Evolutionary conservation across 1,139 yeast species (phyloP).

Genomic region (Geotrichum fermentans): DNA sequence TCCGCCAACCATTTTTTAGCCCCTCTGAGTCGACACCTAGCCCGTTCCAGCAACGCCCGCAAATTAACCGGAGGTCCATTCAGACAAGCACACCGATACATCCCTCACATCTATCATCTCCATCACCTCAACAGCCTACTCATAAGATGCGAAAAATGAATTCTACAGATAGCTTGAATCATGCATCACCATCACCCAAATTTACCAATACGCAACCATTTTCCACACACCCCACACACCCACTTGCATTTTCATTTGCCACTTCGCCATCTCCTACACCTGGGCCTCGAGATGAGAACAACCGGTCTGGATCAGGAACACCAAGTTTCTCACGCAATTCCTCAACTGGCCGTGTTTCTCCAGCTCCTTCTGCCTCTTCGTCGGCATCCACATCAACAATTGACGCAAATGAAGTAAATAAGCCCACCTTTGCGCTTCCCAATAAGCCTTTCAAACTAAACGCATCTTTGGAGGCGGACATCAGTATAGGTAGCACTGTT

Average conservation of each 20-base stretch:
- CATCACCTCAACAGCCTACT: conserved; percentile 13
- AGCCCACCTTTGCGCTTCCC: conserved; percentile 8
- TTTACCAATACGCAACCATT: conserved; percentile 8
- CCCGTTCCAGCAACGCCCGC: conserved; percentile 10
- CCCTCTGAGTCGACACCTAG: conserved; percentile 12
- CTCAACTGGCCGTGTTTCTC: neutral
- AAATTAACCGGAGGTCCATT: neutral
- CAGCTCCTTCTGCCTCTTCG: conserved; percentile 11
- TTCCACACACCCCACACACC: conserved; percentile 17
- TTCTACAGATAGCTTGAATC: conserved; percentile 8
- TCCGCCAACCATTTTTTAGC: conserved; percentile 18
- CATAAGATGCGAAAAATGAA: conserved; percentile 14
- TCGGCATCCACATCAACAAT: conserved; percentile 14
- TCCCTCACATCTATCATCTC: conserved; percentile 1
- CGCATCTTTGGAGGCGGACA: conserved; percentile 28
- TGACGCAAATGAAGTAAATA: conserved; percentile 3
- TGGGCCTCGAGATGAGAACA: conserved; percentile 8
- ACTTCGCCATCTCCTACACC: conserved; percentile 20
- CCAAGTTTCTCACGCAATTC: conserved; percentile 4
- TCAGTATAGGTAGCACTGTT: conserved; percentile 19
- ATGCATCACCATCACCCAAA: conserved; percentile 6
- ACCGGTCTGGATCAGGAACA: neutral
- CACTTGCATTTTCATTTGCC: conserved; percentile 19
- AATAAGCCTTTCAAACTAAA: conserved; percentile 24
- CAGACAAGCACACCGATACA: neutral